Percentiles rank a stretch among this genome's conserved stretches.
phyloP scores from a whole-genome alignment of 2,329 filamentous ascomycete species.

The Ampelomyces quisqualis region DNA sequence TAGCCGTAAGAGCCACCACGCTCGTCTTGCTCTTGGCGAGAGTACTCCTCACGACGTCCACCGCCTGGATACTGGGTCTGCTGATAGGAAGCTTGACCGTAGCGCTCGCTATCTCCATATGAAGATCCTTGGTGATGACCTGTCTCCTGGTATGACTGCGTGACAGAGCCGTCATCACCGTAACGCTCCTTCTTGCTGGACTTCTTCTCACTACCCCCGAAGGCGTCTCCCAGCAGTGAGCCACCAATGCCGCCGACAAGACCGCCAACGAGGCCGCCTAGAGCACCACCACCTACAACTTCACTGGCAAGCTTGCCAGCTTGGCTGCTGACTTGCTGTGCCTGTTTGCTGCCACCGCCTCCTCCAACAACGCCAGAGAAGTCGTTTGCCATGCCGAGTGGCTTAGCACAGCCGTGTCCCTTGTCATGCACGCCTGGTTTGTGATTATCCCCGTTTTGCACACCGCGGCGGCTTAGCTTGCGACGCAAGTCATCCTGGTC shows the following conservation, averaged over 20 bases:
- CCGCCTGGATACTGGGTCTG: slow-evolving; percentile 61
- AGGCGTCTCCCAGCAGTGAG: slow-evolving; percentile 64
- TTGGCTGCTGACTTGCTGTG: slow-evolving; percentile 37
- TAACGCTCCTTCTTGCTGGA: slow-evolving; percentile 56
- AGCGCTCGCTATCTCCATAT: slow-evolving; percentile 49
- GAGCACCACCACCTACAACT: slow-evolving; percentile 62
- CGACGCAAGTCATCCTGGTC: slow-evolving; percentile 68
- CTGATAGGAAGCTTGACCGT: slow-evolving; percentile 62
- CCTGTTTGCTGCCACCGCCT: slow-evolving; percentile 46
- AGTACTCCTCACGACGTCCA: slow-evolving; percentile 60
- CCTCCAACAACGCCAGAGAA: slow-evolving; percentile 37
- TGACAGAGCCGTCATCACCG: slow-evolving; percentile 62
- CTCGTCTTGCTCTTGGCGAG: slow-evolving; percentile 59
- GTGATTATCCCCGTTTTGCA: slow-evolving; percentile 77
- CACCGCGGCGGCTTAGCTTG: slow-evolving; percentile 76
- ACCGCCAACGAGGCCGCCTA: slow-evolving; percentile 71
- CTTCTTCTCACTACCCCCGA: slow-evolving; percentile 56
- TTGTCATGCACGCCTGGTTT: slow-evolving; percentile 80
- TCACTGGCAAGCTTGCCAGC: slow-evolving; percentile 58
- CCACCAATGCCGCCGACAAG: slow-evolving; percentile 61
- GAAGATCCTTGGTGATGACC: slow-evolving; percentile 51
- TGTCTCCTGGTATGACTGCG: slow-evolving; percentile 62
- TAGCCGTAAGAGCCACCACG: slow-evolving; percentile 55
- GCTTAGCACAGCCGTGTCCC: slow-evolving; percentile 83
- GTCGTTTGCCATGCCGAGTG: slow-evolving; percentile 71